Base-by-base conservation (phyloP, 306 rosid genomes). In the apple (Malus domestica) region DNA sequence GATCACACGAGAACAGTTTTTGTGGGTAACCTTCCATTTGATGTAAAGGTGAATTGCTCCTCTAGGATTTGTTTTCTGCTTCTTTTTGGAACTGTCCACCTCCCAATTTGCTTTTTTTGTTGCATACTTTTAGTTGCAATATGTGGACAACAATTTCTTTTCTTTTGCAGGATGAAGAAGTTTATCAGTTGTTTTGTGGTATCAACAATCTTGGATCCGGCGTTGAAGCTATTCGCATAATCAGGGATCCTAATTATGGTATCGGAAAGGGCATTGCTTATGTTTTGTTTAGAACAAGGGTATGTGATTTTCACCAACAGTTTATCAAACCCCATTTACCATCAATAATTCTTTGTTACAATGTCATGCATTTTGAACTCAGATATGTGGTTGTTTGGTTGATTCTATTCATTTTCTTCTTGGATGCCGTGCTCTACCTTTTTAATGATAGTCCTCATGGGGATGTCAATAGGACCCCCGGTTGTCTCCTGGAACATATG, bases 21-120 rank as follows among this genome's bases (percentile, higher is more conserved):
- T 80, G 96, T 95, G 71, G 99, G 99, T 38, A 95, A 90, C 89
- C 97, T 95, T 27, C 97, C 99, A 45, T 92, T 92, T 84, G 97
- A 95, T 85, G 97, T 87, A 40, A 92, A 92, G 93, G 99, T 95
- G 35, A 77, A 72, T 86, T 82, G 58, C 68, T 20, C 10, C 20
- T 42, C 8, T 51, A n/a, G n/a, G 42, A 15, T 23, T 4, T 10
- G 0, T 3, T 13, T 18, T 35, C 52, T 40, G 58, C 42, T 3
- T 14, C n/a, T 22, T 69, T 81, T 46, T 51, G 23, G 25, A 46
- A 35, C 44, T 80, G 58, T 75, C 59, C n/a, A 22, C 2, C 33
- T 12, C 57, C 9, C 6, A 55, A 27, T 74, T 60, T 70, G 4
- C 30, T 29, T 57, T 49, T 40, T 65, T 49, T 61, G n/a, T 54